Evolutionary conservation across 257 asterid species (phyloP), one percentile per base, ranked within the genome.

Genomic region (Anisodus acutangulus): DNA sequence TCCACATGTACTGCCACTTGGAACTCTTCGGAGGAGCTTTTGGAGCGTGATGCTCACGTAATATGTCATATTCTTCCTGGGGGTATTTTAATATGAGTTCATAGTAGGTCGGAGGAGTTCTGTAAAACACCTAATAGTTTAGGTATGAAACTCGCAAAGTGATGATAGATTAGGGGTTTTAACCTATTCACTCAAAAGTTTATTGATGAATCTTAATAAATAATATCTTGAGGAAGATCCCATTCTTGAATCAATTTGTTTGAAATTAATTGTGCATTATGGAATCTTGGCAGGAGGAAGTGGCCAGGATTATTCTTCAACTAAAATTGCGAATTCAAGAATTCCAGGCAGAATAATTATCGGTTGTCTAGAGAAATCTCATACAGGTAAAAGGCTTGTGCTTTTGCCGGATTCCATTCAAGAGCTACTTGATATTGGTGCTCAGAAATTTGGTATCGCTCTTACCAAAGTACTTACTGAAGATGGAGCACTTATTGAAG

Each of bases 401-500:
- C 83, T 85, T 41, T 43, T 95, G 89, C 97, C 98, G 0, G 87
- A 84, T 31, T 87, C 94, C 19, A 58, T 93, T 17, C 85, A 87
- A 49, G 94, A 93, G 83, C 89, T 94, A 49, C 85, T 93, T 87
- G 93, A 91, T 49, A 85, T 91, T 85, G 97, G 98, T 43, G 63
- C 71, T 57, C 83, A 90, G 68, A 95, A 88, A 83, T 95, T 88
- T 81, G 94, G 95, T 3, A 53, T 91, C 37, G 70, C 64, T 57
- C 83, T 91, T 39, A 85, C 93, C 26, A 90, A 68, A 85, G 88
- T 95, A 70, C 78, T 87, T 19, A 89, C 90, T 0, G 85, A 84
- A 83, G 93, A 90, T 15, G 95, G 98, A 79, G 93, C 91, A 58
- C 79, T 85, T 79, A 79, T 94, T 31, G 95, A 94, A 81, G 98